These are phyloP conservation scores for Thoreauomyces humboldtii DNA, from an alignment of 192 early-diverging fungal genomes.

Conservation along the genomic window DNA sequence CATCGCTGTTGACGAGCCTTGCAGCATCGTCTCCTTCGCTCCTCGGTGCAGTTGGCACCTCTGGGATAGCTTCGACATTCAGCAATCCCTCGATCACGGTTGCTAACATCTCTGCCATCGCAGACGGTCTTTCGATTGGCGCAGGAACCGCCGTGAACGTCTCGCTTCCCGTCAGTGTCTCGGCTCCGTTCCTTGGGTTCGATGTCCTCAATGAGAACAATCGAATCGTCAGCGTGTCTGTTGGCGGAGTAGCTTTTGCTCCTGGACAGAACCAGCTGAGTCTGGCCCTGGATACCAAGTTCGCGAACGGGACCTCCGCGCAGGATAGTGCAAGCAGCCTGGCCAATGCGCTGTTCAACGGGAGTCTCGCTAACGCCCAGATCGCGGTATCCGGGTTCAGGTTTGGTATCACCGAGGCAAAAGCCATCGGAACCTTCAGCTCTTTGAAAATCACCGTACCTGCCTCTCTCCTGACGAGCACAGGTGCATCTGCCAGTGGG, in stretches of 20 bases:
- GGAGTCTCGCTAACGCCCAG: not conserved
- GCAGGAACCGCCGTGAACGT: not conserved
- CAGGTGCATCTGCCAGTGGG: not conserved
- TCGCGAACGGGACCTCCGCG: not conserved
- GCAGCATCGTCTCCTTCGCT: not conserved
- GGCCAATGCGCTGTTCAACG: not conserved
- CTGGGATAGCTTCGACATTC: not conserved
- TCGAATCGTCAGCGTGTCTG: not conserved
- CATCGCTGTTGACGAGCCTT: not conserved
- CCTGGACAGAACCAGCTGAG: constrained; percentile 12
- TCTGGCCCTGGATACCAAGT: not conserved
- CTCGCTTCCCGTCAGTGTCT: constrained; percentile 7
- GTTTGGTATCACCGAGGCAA: constrained; percentile 7
- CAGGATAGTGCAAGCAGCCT: not conserved
- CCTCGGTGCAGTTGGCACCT: not conserved
- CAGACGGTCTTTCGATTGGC: not conserved
- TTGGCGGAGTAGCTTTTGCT: not conserved
- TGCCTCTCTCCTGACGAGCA: not conserved
- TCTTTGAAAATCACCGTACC: constrained; percentile 1
- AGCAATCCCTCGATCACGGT: not conserved
- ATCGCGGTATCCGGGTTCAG: constrained; percentile 6
- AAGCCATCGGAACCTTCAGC: constrained; percentile 11
- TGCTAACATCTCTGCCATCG: not conserved
- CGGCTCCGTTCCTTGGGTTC: constrained; percentile 13
- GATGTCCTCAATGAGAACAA: constrained; percentile 1